Evolutionary conservation across 2,329 filamentous ascomycete species (phyloP), one percentile per base, ranked within the genome.

Genomic region (Tolypocladium endophyticum): DNA sequence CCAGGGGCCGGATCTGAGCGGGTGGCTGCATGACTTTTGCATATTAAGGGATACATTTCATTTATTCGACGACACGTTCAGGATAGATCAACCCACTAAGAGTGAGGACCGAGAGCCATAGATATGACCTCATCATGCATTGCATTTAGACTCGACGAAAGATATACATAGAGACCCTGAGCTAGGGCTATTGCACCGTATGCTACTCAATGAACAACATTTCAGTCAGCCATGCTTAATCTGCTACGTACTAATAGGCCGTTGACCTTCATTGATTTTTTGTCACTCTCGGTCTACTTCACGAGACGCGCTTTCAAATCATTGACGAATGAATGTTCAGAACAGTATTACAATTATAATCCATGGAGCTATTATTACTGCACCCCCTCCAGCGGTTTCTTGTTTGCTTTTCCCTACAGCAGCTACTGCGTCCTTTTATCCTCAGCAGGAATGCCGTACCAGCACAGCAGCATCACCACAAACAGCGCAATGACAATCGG

Each of bases 401-500:
- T 45, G 41, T 23, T 25, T 47, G 16, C 11, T 23, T 25, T 47
- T 28, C 11, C 11, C 18, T 6, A n/a, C 12, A 6, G 8, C 30
- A 39, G 7, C 59, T 79, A 88, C 61, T 87, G 85, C 0, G 73
- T 79, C 67, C 82, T 81, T 81, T 89, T 89, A 61, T 73, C 73
- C 47, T 77, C 69, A 16, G 69, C 74, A 0, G 87, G 87, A 62
- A 89, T 70, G 1, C 71, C 73, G 58, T 79, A 84, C 87, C 87
- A 91, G 63, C 83, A 87, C 1, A 77, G 69, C 54, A 86, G 57
- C 88, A 91, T 91, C 3, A 80, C 75, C 1, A 72, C 77, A 71
- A 87, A 90, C 60, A 89, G 68, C 0, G 74, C 82, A 64, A 91
- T 83, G 47, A 84, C 86, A 62, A 91, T 84, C 0, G 88, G 87